A percentile compares a stretch with the other conserved stretches of the same genome.
These are phyloP conservation scores for Lenzites betulinus DNA, from an alignment of 768 basidiomycete genomes.

Conservation along the genomic window DNA sequence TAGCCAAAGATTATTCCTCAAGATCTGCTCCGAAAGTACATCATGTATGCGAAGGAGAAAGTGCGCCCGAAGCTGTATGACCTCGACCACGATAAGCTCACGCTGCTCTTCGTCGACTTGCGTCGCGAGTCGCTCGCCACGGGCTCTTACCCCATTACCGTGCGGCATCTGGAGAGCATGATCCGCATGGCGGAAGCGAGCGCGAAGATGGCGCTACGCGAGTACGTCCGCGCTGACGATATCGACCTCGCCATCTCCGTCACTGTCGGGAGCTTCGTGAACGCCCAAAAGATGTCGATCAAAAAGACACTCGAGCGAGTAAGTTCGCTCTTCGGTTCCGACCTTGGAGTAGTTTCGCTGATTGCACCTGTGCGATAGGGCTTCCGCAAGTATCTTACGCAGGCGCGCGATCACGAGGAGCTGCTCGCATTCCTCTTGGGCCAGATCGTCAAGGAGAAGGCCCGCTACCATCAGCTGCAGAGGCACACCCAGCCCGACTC, in stretches of 20 bases:
- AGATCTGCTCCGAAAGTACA: conserved; percentile 94
- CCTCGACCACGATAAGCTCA: conserved; percentile 93
- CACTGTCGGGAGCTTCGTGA: conserved; percentile 93
- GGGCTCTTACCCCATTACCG: conserved; percentile 98
- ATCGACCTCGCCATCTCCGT: conserved; percentile 98
- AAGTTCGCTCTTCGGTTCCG: conserved; percentile 31
- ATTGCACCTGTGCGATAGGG: conserved; percentile 48
- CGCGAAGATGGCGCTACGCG: conserved; percentile 96
- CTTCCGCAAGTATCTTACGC: conserved; percentile 97
- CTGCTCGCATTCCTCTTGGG: conserved; percentile 93
- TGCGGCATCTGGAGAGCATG: conserved; percentile 98
- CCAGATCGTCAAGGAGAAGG: conserved; percentile 90
- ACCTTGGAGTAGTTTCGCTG: not conserved
- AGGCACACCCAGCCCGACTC: conserved; percentile 75
- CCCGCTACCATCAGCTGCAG: conserved; percentile 78
- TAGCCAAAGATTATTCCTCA: conserved; percentile 85
- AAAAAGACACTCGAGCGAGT: conserved; percentile 97
- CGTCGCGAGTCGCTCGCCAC: conserved; percentile 96
- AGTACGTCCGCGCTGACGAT: conserved; percentile 94
- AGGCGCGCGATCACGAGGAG: conserved; percentile 95
- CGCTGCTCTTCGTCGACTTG: conserved; percentile 92
- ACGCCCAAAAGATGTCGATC: conserved; percentile 96
- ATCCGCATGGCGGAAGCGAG: conserved; percentile 99
- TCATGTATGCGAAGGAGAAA: conserved; percentile 97
- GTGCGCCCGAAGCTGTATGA: conserved; percentile 92